Conservation (phyloP, 2,329 filamentous ascomycete genomes). For the Waltergamsia citrina region DNA sequence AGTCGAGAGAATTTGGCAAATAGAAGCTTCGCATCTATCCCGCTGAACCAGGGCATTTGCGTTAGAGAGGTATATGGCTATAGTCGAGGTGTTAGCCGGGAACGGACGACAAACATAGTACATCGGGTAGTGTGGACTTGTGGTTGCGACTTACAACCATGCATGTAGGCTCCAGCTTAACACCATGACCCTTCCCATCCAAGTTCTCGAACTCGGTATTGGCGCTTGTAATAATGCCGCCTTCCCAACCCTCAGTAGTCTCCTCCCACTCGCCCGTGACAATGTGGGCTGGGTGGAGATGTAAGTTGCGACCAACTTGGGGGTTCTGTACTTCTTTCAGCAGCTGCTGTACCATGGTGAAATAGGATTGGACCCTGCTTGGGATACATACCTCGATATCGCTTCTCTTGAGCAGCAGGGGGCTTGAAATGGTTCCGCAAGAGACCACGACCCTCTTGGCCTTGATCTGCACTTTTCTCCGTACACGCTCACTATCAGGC, state of each 20-base stretch:
- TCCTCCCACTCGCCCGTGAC: constrained; percentile 57
- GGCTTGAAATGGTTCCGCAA: constrained; percentile 66
- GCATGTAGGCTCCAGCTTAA: constrained; percentile 67
- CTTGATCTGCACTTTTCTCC: constrained; percentile 58
- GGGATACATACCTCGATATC: constrained; percentile 53
- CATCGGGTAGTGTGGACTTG: no score
- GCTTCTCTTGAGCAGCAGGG: constrained; percentile 66
- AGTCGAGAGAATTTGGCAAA: constrained; percentile 60
- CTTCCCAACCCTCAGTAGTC: constrained; percentile 61
- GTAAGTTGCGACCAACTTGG: constrained; percentile 73
- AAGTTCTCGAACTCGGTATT: constrained; percentile 72
- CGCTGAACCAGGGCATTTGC: constrained; percentile 56
- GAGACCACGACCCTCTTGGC: constrained; percentile 77
- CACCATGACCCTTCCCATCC: constrained; percentile 71
- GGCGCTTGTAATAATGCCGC: constrained; percentile 71
- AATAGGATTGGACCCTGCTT: not conserved
- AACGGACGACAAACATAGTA: not conserved
- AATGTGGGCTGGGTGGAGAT: constrained; percentile 66
- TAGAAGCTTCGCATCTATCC: constrained; percentile 63
- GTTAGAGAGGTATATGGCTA: constrained; percentile 57
- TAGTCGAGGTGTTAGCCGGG: constrained; percentile 5
- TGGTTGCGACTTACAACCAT: constrained; percentile 57
- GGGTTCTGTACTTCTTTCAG: constrained; percentile 46
- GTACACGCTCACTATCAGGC: constrained; percentile 32
- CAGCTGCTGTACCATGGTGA: constrained; percentile 9